Evolutionary conservation across 2,329 filamentous ascomycete species (phyloP).

Genomic region (Zalaria obscura): DNA sequence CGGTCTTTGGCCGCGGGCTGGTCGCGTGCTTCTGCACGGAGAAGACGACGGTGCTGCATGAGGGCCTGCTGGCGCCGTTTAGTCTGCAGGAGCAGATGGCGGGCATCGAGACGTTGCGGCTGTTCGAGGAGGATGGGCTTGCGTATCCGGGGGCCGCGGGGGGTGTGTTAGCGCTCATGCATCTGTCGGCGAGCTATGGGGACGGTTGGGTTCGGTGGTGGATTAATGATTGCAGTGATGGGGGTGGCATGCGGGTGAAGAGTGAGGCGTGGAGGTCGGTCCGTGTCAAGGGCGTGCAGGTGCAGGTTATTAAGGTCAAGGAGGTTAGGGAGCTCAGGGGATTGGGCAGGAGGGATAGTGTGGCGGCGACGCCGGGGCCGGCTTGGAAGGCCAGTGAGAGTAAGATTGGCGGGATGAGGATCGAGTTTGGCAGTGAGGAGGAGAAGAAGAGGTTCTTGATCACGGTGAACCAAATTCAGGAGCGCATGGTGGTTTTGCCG

Average conservation of each 20-base stretch:
- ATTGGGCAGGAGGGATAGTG: constrained; percentile 15
- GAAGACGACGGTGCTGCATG: constrained; percentile 30
- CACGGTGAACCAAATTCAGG: constrained; percentile 23
- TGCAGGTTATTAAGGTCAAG: constrained; percentile 13
- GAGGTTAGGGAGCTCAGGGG: constrained; percentile 21
- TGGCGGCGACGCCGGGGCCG: not conserved
- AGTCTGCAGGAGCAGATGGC: constrained; percentile 34
- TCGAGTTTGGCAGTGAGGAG: constrained; percentile 28
- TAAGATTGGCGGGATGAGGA: constrained; percentile 25
- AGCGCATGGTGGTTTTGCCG: constrained; percentile 22
- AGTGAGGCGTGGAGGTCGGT: constrained; percentile 24
- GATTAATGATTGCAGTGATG: constrained; percentile 20
- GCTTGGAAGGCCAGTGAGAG: constrained; percentile 11
- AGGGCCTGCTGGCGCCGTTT: constrained; percentile 25
- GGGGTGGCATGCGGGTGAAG: constrained; percentile 23
- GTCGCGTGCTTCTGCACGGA: constrained; percentile 27
- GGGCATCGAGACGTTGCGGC: constrained; percentile 30
- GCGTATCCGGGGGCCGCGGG: constrained; percentile 17
- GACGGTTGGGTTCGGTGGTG: constrained; percentile 30
- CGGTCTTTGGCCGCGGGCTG: constrained; percentile 29
- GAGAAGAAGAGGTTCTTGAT: constrained; percentile 26
- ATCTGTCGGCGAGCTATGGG: constrained; percentile 28
- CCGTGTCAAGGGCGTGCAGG: constrained; percentile 27
- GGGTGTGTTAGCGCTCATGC: constrained; percentile 29
- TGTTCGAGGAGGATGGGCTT: constrained; percentile 29